Evolutionary conservation across 1,139 yeast genomes (phyloP), one percentile per base, ranked within the genome.

Genomic region (Candida tunisiensis): DNA sequence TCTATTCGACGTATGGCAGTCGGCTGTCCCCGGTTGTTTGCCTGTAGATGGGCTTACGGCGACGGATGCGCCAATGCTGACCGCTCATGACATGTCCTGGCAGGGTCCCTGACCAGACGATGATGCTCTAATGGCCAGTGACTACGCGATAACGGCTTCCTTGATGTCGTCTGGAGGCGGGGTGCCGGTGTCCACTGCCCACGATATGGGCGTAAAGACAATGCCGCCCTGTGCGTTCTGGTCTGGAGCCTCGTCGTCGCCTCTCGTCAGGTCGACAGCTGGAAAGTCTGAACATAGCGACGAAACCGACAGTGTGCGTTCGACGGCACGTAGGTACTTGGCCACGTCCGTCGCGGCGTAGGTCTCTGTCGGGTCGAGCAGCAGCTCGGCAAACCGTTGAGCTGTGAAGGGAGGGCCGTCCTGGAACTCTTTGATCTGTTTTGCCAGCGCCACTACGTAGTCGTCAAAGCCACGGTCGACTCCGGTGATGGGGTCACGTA

Each of bases 371-470:
- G 74, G 74, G 9, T 52, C 44, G 1, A 46, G 28, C 2, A 71
- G 34, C 12, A 74, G 44, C 42, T 74, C 82, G 0, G 71, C 62
- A 6, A 73, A 37, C 29, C 82, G 46, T 26, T 60, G 55, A 2
- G 69, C 41, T 0, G 79, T 72, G 44, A 69, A 73, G 0, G 80
- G 82, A 1, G 79, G 74, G 2, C 43, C 33, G 1, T 38, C 34
- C 1, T 32, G 36, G 64, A 68, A 21, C 41, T 42, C 3, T 28
- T 34, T 1, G 31, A n/a, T n/a, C n/a, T n/a, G n/a, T n/a, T n/a
- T n/a, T n/a, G n/a, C n/a, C n/a, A n/a, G n/a, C n/a, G n/a, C n/a
- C n/a, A n/a, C n/a, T n/a, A n/a, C n/a, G n/a, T n/a, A n/a, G n/a
- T n/a, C n/a, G n/a, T n/a, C n/a, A n/a, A n/a, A n/a, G n/a, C n/a